Conservation (phyloP, 441 rosid genomes). For the Pelargonium australe region DNA sequence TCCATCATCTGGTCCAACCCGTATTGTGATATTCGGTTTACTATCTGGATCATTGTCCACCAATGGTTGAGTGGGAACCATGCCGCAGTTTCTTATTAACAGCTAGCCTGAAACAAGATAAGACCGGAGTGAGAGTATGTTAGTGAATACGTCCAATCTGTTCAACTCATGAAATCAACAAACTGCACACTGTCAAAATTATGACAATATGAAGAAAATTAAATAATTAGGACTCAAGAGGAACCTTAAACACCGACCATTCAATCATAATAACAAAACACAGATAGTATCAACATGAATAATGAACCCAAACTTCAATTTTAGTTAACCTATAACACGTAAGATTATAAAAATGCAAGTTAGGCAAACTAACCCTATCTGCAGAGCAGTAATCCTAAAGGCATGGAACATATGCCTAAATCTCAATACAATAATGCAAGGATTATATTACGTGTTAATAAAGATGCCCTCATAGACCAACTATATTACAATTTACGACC, state of each 20-base stretch:
- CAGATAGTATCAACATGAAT: not conserved
- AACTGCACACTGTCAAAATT: not conserved
- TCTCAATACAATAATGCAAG: not conserved
- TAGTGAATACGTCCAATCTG: not conserved
- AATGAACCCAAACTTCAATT: not conserved
- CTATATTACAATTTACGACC: not conserved
- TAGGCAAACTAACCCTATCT: not conserved
- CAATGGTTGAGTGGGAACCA: constrained; percentile 30
- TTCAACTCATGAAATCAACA: constrained; percentile 3
- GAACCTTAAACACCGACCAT: not conserved
- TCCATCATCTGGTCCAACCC: constrained; percentile 30
- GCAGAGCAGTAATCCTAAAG: not conserved
- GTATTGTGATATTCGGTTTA: constrained; percentile 20
- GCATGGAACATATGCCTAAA: not conserved
- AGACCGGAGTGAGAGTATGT: constrained; percentile 9
- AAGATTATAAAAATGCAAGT: not conserved
- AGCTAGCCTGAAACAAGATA: constrained; percentile 20
- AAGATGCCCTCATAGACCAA: not conserved
- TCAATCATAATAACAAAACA: constrained; percentile 1
- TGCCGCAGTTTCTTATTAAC: constrained; percentile 17
- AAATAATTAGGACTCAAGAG: not conserved
- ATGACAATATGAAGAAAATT: not conserved
- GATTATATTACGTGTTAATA: not conserved
- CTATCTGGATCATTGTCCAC: constrained; percentile 38
- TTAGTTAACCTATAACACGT: not conserved